Evolutionary conservation across 2,329 filamentous ascomycete species (phyloP).

Genomic region (Cryphonectria carpinicola): DNA sequence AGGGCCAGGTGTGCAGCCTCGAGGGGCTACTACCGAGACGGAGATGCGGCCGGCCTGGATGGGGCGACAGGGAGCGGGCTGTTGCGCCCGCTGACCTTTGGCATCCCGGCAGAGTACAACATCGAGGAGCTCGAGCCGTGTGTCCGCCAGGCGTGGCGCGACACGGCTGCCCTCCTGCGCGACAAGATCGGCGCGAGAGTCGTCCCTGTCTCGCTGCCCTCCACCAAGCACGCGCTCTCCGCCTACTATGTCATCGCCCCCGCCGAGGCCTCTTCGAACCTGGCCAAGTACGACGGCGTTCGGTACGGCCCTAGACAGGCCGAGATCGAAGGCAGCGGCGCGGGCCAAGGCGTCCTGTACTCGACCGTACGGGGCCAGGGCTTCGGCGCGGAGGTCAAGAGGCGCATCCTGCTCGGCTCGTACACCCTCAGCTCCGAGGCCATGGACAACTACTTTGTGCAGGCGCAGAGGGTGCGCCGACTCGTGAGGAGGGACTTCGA

Average conservation of each 20-base stretch:
- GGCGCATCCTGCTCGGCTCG: slow-evolving; percentile 85
- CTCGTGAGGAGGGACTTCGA: slow-evolving; percentile 89
- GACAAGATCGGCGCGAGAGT: slow-evolving; percentile 67
- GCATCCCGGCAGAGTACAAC: slow-evolving; percentile 80
- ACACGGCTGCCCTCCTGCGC: slow-evolving; percentile 62
- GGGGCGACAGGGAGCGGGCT: neutral
- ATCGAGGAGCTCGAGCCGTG: slow-evolving; percentile 74
- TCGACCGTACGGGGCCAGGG: slow-evolving; percentile 72
- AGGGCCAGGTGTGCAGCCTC: slow-evolving; percentile 51
- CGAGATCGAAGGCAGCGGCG: slow-evolving; percentile 49
- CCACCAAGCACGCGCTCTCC: slow-evolving; percentile 82
- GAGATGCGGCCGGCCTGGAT: neutral
- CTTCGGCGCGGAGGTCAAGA: slow-evolving; percentile 83
- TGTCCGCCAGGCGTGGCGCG: slow-evolving; percentile 72
- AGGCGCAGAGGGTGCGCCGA: slow-evolving; percentile 85
- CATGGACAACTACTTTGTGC: slow-evolving; percentile 95
- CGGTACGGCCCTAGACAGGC: slow-evolving; percentile 59
- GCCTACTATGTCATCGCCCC: slow-evolving; percentile 96
- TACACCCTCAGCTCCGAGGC: slow-evolving; percentile 89
- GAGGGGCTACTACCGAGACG: slow-evolving; percentile 10
- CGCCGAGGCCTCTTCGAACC: slow-evolving; percentile 92
- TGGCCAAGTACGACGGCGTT: slow-evolving; percentile 97
- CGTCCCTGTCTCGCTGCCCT: slow-evolving; percentile 77
- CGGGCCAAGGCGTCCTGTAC: slow-evolving; percentile 69
- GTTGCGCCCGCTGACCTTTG: slow-evolving; percentile 49